Base-by-base conservation (phyloP, 352 stramenopile genomes). In the Globisporangium megalacanthum region DNA sequence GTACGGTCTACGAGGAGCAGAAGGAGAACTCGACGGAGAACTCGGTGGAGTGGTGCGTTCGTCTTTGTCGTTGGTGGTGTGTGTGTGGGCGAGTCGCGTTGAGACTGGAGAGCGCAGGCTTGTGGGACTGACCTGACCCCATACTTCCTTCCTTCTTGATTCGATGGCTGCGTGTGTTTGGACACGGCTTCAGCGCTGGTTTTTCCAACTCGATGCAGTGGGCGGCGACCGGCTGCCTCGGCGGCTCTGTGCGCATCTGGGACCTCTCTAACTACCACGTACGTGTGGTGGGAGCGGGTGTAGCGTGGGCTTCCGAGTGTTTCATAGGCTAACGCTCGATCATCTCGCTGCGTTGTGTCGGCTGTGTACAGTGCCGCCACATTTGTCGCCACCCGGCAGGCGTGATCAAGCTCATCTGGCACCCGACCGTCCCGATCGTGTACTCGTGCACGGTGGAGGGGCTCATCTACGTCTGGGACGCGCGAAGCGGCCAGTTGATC, bases 221-320 rank as follows among this genome's bases (percentile, higher is more conserved):
- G 96, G 91, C 82, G 41, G 95, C 96, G 19, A 98, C 96, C 1
- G 96, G 89, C 29, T 97, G 94, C 36, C 88, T 98, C 3, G 95
- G 97, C 58, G 95, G 96, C 54, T 84, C 78, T 31, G 61, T 99
- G 49, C 97, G 97, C 61, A 97, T 99, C 63, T 99, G 95, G 95
- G 96, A 99, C 71, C 80, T 98, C 45, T 77, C 79, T 9, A 89
- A 81, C 1, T 80, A 92, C 61, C 77, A 91, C 56, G 83, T 91
- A 73, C 56, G 37, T 54, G 7, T 20, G 5, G 9, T 8, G 6
- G 5, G 6, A 49, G 46, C n/a, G 19, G 13, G 11, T 15, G 29
- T n/a, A 25, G 6, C 48, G 6, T 15, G 3, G 19, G 17, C 45
- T 6, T 10, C 13, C 29, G 47, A 52, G 11, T 39, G 22, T 10